phyloP scores from a whole-genome alignment of 805 yeast genomes.

The Grigorovia transvaalensis region DNA sequence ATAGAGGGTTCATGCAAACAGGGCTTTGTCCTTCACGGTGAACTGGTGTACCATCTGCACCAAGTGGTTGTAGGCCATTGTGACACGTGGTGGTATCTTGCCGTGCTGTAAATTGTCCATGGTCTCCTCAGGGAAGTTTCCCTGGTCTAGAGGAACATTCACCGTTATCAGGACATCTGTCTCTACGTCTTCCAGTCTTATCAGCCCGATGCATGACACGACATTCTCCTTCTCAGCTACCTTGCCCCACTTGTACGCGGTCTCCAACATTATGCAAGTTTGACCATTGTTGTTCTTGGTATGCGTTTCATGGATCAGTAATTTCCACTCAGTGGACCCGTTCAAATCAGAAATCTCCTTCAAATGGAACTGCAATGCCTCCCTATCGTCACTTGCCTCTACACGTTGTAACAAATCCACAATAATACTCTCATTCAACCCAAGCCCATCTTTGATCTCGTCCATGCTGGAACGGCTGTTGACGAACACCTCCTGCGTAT shows the following conservation, averaged over 20 bases:
- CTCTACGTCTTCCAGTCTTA: slow-evolving; percentile 39
- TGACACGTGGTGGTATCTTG: slow-evolving; percentile 7
- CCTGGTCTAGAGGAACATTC: slow-evolving; percentile 41
- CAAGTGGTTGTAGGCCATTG: slow-evolving; percentile 16
- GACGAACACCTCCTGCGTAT: slow-evolving; percentile 85
- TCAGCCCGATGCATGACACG: slow-evolving; percentile 44
- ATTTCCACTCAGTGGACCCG: slow-evolving; percentile 27
- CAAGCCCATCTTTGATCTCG: slow-evolving; percentile 29
- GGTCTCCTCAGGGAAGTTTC: background rate
- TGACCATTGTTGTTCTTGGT: slow-evolving; percentile 6
- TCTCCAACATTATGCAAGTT: slow-evolving; percentile 32
- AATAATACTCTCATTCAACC: slow-evolving; percentile 46
- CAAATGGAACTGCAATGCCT: slow-evolving; percentile 44
- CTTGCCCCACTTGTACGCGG: slow-evolving; percentile 46
- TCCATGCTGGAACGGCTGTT: slow-evolving; percentile 26
- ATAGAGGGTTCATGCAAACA: slow-evolving; percentile 20
- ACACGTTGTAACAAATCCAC: slow-evolving; percentile 53
- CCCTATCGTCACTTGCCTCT: slow-evolving; percentile 27
- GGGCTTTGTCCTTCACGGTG: slow-evolving; percentile 18
- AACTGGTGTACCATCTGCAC: slow-evolving; percentile 16
- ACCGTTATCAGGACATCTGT: slow-evolving; percentile 56
- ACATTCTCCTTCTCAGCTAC: slow-evolving; percentile 28
- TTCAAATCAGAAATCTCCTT: slow-evolving; percentile 42
- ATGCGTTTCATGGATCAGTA: slow-evolving; percentile 15
- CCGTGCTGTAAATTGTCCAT: background rate